phyloP scores from a whole-genome alignment of 2,329 filamentous ascomycete species.

The Sphaerulina vaccinii region DNA sequence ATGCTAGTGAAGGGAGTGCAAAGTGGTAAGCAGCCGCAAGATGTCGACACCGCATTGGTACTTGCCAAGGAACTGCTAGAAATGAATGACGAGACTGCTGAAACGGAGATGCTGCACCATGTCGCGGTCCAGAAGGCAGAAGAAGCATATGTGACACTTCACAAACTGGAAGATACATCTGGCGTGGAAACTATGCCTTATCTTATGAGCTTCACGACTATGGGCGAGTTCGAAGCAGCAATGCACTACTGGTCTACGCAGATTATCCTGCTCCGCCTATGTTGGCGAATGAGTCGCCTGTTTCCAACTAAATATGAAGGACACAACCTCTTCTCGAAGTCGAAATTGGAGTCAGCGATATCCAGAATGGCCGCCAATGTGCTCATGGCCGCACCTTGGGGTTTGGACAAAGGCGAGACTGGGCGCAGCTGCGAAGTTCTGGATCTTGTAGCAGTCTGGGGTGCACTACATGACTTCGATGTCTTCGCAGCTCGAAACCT shows the following conservation, averaged over 20 bases:
- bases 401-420: slow-evolving; percentile 15
- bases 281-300: slow-evolving; percentile 17
- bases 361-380: slow-evolving; percentile 20
- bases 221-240: slow-evolving; percentile 19
- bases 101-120: slow-evolving; percentile 20
- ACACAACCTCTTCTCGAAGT: slow-evolving; percentile 8
- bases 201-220: slow-evolving; percentile 19
- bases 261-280: slow-evolving; percentile 19
- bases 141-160: no score
- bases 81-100: slow-evolving; percentile 17
- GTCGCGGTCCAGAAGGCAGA: slow-evolving; percentile 20
- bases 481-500: slow-evolving; percentile 18
- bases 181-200: slow-evolving; percentile 12
- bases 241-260: slow-evolving; percentile 22
- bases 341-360: slow-evolving; percentile 10
- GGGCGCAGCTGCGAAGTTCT: slow-evolving; percentile 18
- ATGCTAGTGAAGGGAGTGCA: slow-evolving; percentile 15
- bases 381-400: slow-evolving; percentile 21
- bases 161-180: neutral
- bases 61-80: slow-evolving; percentile 15
- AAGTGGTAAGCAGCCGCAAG: slow-evolving; percentile 1
- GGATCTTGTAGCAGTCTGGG: slow-evolving; percentile 22
- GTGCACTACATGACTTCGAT: slow-evolving; percentile 20
- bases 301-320: slow-evolving; percentile 14
- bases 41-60: slow-evolving; percentile 11